Conservation (phyloP, 139 green algal genomes). For the Asterochloris sp. region DNA sequence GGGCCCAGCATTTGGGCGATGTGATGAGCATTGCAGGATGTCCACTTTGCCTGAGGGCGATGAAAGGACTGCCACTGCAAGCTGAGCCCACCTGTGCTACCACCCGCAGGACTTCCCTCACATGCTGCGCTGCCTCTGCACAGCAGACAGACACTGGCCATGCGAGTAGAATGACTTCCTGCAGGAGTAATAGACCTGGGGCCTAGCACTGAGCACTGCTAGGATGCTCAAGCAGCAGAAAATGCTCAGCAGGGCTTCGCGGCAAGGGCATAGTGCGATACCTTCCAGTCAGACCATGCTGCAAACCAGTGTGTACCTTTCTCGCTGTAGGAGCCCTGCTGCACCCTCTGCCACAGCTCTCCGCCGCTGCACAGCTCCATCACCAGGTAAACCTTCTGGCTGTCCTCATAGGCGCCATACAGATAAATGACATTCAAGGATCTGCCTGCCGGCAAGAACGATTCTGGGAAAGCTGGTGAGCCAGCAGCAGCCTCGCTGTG, state of each 20-base stretch:
- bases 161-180: background rate
- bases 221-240: background rate
- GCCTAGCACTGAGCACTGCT: background rate
- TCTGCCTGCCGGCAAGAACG: constrained; percentile 21
- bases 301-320: constrained; percentile 9
- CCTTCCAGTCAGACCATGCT: background rate
- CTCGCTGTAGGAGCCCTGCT: constrained; percentile 10
- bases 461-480: background rate
- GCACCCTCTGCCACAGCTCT: constrained; percentile 33
- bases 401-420: constrained; percentile 66
- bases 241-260: background rate
- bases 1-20: background rate
- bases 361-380: constrained; percentile 70
- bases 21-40: too few relatives aligned
- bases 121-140: background rate
- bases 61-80: background rate
- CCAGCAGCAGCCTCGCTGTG: too few relatives aligned
- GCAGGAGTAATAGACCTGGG: too few relatives aligned
- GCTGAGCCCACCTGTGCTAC: background rate
- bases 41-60: too few relatives aligned
- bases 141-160: background rate
- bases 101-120: background rate
- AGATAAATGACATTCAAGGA: constrained; percentile 67
- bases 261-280: background rate
- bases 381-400: constrained; percentile 62